Base-by-base conservation (phyloP, 805 yeast species). In the Kazachstania bromeliacearum region DNA sequence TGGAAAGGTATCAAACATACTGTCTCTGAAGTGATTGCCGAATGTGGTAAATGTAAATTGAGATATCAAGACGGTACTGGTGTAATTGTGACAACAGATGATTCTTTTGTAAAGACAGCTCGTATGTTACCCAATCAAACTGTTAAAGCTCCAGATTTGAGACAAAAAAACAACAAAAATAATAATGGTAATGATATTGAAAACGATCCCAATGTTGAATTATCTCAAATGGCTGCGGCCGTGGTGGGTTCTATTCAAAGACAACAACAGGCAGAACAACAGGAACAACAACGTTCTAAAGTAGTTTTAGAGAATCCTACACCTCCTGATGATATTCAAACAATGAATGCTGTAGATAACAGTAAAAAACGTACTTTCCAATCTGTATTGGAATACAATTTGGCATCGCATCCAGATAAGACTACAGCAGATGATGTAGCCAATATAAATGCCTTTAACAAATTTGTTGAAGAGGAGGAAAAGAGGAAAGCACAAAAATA, bases 1-100 rank as follows among this genome's bases (percentile, higher is more conserved):
- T 89, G 97, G 96, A 74, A 85, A 1, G 73, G 94, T 35, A 82
- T 89, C 44, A 88, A 92, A 59, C 85, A 76, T 38, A 85, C 95
- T 0, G 96, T 84, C 1, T 77, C 82, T 1, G 74, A 76, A 21
- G 89, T 85, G 1, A 77, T 88, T 36, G 68, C 79, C 37, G 73
- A 76, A 41, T 92, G 97, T 56, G 65, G 68, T 2, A 79, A 75
- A 34, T 89, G 97, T 57, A 66, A 79, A 26, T 79, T 75, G 42
- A 51, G 62, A 35, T 53, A 53, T 31, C 46, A 44, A 21, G 60
- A 55, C 39, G 59, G 54, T n/a, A 53, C 51, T 7, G 57, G 58
- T 18, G 57, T 55, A n/a, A 45, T 55, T 7, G 50, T 53, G 4
- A 32, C 42, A 20, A 49, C 46, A 20, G 38, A 33, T 28, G 47